These are phyloP conservation scores for Skeletonema marinoi DNA, from an alignment of 108 stramenopile genomes.

Conservation along the genomic window DNA sequence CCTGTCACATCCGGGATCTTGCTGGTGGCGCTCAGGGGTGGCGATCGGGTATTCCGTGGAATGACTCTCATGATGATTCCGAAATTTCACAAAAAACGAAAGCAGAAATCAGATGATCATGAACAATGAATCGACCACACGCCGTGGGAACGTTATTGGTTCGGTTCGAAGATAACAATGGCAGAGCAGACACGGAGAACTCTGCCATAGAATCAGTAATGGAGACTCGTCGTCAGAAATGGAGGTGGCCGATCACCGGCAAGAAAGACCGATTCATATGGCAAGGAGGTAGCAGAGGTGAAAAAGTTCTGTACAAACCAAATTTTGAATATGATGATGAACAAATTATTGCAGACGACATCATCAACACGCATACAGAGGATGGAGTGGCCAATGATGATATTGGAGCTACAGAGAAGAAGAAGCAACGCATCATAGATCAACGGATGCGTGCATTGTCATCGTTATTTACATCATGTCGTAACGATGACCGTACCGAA, in stretches of 20 bases:
- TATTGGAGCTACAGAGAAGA: background rate
- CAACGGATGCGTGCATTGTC: background rate
- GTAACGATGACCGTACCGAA: background rate
- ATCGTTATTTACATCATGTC: background rate
- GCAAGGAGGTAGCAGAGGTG: background rate
- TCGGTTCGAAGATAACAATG: background rate
- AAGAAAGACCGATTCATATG: background rate
- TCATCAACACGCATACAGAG: background rate
- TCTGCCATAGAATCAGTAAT: too few species aligned
- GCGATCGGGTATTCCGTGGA: too few species aligned
- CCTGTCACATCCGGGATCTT: too few species aligned
- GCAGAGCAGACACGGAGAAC: background rate
- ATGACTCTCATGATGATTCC: too few species aligned
- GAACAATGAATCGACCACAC: background rate
- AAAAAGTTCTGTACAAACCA: background rate
- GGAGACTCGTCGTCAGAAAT: background rate
- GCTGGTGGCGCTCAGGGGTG: too few species aligned
- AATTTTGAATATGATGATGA: background rate
- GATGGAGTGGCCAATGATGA: background rate
- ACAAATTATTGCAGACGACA: background rate
- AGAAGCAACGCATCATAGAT: background rate
- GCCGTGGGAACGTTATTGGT: background rate
- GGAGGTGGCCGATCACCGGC: background rate
- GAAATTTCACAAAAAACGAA: too few species aligned
- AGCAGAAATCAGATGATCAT: background rate